A percentile compares a stretch with the other conserved stretches of the same genome.
phyloP scores from a whole-genome alignment of 495 filamentous ascomycete genomes.

The Astrothelium macrocarpum region DNA sequence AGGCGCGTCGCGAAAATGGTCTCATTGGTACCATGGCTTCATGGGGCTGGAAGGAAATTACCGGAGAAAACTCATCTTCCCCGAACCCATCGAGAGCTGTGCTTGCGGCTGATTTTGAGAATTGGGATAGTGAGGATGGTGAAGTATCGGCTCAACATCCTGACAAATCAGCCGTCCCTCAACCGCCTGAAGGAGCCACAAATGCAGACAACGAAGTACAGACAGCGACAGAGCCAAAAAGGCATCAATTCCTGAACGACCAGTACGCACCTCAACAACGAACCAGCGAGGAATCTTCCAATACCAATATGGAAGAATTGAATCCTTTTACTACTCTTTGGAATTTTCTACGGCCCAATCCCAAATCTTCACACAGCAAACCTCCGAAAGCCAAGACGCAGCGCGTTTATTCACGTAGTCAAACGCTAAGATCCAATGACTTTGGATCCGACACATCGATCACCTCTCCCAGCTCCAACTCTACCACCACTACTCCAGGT shows the following conservation, averaged over 20 bases:
- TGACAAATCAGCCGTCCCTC: constrained; percentile 41
- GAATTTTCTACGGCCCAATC: not conserved
- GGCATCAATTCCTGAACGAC: constrained; percentile 18
- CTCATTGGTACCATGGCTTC: constrained; percentile 83
- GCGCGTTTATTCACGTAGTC: not conserved
- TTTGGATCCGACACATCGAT: not conserved
- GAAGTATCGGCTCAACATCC: not conserved
- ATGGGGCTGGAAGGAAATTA: constrained; percentile 93
- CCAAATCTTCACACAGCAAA: not conserved
- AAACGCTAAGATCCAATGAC: not conserved
- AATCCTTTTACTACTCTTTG: constrained; percentile 1
- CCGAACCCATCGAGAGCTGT: constrained; percentile 30
- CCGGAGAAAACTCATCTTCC: constrained; percentile 60
- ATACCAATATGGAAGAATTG: not conserved
- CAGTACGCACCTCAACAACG: constrained; percentile 15
- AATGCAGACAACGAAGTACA: constrained; percentile 42
- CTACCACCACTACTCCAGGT: not conserved
- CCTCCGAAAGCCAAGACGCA: not conserved
- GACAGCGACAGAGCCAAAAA: constrained; percentile 17
- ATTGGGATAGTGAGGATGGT: constrained; percentile 18
- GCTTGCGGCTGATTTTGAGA: constrained; percentile 23
- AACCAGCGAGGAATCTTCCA: not conserved
- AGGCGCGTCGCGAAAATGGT: constrained; percentile 84
- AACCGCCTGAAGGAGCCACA: constrained; percentile 45
- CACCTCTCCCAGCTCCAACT: not conserved